Conservation (phyloP, 164 flowering plant species). For the Euptelea pleiosperma region DNA sequence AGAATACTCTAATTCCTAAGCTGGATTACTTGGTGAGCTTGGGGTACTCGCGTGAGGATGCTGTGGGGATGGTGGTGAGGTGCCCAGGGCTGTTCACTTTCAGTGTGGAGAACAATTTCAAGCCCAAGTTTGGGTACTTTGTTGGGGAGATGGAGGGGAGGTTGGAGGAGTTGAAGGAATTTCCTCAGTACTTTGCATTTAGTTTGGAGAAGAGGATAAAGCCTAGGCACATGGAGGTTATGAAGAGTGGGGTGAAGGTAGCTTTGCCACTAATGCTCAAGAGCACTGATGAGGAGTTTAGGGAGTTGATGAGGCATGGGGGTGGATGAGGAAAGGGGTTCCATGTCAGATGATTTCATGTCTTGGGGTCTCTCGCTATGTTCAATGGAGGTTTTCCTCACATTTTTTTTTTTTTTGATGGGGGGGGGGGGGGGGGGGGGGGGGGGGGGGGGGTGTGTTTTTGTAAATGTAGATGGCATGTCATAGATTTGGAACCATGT, state of each 20-base stretch:
- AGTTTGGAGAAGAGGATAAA: constrained; percentile 93
- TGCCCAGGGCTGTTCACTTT: constrained; percentile 84
- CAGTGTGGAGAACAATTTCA: constrained; percentile 78
- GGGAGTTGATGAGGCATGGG: constrained; percentile 33
- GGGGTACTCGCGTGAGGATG: constrained; percentile 57
- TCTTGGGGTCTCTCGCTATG: no score
- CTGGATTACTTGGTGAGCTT: constrained; percentile 49
- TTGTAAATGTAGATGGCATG: no score
- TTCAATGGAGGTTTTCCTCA: no score
- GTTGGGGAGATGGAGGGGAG: constrained; percentile 50
- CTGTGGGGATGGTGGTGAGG: constrained; percentile 71
- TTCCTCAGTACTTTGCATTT: constrained; percentile 91
- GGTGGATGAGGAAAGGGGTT: constrained; percentile 3
- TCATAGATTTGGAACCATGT: no score
- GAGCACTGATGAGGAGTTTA: constrained; percentile 73
- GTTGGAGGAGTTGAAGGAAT: constrained; percentile 67
- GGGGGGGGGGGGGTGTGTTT: no score
- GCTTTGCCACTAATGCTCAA: constrained; percentile 74
- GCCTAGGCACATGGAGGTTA: constrained; percentile 60
- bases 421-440: no score
- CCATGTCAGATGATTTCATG: no score
- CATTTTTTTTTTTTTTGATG: no score
- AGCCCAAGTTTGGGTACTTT: constrained; percentile 83
- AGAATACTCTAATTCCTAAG: constrained; percentile 75
- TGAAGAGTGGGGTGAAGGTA: constrained; percentile 41